Evolutionary conservation across 106 monocot species (phyloP), one percentile per base, ranked within the genome.

Genomic region (Ottelia alismoides): DNA sequence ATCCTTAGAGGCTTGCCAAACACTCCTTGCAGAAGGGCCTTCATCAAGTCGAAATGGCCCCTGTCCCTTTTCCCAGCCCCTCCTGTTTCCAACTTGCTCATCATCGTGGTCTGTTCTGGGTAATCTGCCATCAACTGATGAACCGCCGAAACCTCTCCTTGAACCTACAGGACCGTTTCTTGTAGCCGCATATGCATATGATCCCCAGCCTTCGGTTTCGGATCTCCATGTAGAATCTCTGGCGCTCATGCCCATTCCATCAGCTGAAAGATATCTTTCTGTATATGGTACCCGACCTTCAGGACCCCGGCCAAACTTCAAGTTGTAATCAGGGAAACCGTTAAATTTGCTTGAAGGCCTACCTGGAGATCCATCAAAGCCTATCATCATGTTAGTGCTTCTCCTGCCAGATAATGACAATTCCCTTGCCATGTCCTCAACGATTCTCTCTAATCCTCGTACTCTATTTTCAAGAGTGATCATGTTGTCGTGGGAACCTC

Each of bases 1-100:
- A 66, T 96, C 96, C 62, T 96, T 96, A 45, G 96, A 84, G 24
- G 96, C 96, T 64, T 89, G 96, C 96, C 96, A 96, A 45, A 89
- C 87, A 67, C 88, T 88, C 74, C 96, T 76, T n/a, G 96, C 96
- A 27, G 96, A 96, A 30, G 96, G 96, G 40, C 96, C 96, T 62
- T 96, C 96, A 18, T 88, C 96, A 47, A 89, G 71, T 53, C 96
- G 64, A 62, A 96, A 81, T 29, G 77, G 91, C 22, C 88, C 94
- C 35, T 65, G 65, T 11, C 81, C 84, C 64, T 89, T 89, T 1
- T 96, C 78, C 96, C 96, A 85, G 28, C 80, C 85, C 50, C 85
- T 72, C 52, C 88, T 65, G 43, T 45, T 67, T 29, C 74, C 74
- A 28, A 61, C 52, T 68, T 80, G 78, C 62, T 79, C 76, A 51